Conservation (phyloP, 306 rosid genomes). For the Echinosophora koreensis region DNA sequence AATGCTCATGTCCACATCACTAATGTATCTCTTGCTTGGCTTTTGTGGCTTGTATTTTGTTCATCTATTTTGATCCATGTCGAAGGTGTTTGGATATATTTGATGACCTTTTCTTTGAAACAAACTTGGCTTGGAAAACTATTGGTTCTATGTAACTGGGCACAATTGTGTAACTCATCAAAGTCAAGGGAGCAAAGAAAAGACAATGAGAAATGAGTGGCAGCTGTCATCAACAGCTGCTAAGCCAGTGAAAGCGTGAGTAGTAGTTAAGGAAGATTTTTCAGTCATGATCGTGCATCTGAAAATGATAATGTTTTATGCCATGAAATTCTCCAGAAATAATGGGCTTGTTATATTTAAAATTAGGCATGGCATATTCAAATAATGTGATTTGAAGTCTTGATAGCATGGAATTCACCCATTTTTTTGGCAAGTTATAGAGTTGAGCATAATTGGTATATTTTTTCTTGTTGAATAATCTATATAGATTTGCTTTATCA, state of each 20-base stretch:
- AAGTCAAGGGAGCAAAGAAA: background rate
- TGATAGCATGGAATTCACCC: background rate
- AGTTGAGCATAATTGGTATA: background rate
- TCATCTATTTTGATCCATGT: background rate
- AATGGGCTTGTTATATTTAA: background rate
- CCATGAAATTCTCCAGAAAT: background rate
- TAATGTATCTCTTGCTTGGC: no score
- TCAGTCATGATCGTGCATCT: background rate
- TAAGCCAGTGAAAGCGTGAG: background rate
- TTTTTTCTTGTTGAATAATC: background rate
- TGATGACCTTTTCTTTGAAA: conserved; percentile 20
- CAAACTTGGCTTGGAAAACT: conserved; percentile 19
- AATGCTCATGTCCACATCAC: no score
- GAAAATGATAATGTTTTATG: background rate
- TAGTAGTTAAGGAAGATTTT: background rate
- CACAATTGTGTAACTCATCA: background rate
- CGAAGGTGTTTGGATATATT: conserved; percentile 26
- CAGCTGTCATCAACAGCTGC: background rate
- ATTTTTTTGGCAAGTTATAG: background rate
- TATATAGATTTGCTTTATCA: background rate
- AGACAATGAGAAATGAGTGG: background rate
- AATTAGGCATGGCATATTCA: background rate
- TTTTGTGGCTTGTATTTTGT: background rate
- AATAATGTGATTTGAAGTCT: background rate
- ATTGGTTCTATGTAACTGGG: background rate